phyloP scores from a whole-genome alignment of 2,329 filamentous ascomycete genomes.

The Didymella exigua region DNA sequence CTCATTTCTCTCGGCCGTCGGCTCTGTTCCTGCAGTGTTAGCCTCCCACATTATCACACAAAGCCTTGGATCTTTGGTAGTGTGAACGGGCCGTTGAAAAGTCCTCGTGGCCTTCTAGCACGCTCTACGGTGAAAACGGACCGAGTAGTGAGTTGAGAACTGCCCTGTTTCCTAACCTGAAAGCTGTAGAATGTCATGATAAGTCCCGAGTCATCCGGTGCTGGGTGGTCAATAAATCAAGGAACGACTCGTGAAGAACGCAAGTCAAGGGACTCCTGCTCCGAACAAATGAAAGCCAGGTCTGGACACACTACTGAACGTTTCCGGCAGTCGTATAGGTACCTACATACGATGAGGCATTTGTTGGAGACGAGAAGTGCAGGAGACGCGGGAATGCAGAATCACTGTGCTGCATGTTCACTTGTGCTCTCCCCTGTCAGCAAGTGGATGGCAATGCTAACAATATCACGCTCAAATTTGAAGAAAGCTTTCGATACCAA shows the following conservation, averaged over 20 bases:
- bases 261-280: not conserved
- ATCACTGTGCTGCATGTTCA: not conserved
- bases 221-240: not conserved
- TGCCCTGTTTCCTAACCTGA: constrained; percentile 10
- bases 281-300: not conserved
- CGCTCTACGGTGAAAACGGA: constrained; percentile 8
- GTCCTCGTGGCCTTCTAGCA: constrained; percentile 14
- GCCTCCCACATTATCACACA: constrained; percentile 4
- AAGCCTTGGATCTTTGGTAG: not conserved
- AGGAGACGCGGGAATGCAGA: not conserved
- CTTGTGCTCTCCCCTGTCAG: not conserved
- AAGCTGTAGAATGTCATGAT: constrained; percentile 4
- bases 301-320: no score
- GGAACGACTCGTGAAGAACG: not conserved
- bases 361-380: not conserved
- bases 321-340: not conserved
- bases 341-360: not conserved
- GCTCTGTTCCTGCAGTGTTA: constrained; percentile 9
- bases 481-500: not conserved
- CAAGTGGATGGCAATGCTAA: not conserved
- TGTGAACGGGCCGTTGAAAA: constrained; percentile 15
- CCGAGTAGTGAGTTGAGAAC: not conserved
- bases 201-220: not conserved
- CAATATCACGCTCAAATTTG: no score
- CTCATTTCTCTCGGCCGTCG: not conserved